A percentile compares a stretch with the other conserved stretches of the same genome.
phyloP scores from a whole-genome alignment of 352 stramenopile genomes.

The Globisporangium heterothallicum region DNA sequence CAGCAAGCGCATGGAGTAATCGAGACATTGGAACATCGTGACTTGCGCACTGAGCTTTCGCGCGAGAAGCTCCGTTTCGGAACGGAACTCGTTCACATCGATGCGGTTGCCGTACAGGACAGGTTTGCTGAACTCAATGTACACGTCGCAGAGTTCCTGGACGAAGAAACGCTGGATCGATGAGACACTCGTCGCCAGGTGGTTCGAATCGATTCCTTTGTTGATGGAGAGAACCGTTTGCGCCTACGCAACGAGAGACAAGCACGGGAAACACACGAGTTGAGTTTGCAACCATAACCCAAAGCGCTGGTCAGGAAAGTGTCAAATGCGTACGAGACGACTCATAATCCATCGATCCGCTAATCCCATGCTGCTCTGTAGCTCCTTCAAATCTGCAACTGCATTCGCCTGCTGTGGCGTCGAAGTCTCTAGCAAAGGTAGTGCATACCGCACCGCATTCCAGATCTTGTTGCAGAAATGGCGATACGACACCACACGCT shows the following conservation, averaged over 20 bases:
- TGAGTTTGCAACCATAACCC: background rate
- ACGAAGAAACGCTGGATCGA: constrained; percentile 82
- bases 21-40: constrained; percentile 92
- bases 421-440: constrained; percentile 45
- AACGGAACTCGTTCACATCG: constrained; percentile 21
- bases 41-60: constrained; percentile 83
- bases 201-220: constrained; percentile 58
- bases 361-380: constrained; percentile 44
- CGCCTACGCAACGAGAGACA: constrained; percentile 24
- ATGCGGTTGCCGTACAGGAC: constrained; percentile 75
- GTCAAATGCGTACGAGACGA: constrained; percentile 67
- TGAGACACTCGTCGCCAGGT: constrained; percentile 58
- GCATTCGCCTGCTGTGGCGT: background rate
- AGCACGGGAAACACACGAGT: background rate
- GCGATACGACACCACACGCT: constrained; percentile 76
- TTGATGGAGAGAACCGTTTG: constrained; percentile 56
- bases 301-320: background rate
- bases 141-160: constrained; percentile 84
- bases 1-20: constrained; percentile 93
- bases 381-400: constrained; percentile 19
- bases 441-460: constrained; percentile 77
- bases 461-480: constrained; percentile 90
- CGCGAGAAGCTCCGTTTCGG: constrained; percentile 49
- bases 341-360: constrained; percentile 84
- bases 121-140: constrained; percentile 85